Evolutionary conservation across 495 filamentous ascomycete genomes (phyloP).

Genomic region (Xylaria castorea): DNA sequence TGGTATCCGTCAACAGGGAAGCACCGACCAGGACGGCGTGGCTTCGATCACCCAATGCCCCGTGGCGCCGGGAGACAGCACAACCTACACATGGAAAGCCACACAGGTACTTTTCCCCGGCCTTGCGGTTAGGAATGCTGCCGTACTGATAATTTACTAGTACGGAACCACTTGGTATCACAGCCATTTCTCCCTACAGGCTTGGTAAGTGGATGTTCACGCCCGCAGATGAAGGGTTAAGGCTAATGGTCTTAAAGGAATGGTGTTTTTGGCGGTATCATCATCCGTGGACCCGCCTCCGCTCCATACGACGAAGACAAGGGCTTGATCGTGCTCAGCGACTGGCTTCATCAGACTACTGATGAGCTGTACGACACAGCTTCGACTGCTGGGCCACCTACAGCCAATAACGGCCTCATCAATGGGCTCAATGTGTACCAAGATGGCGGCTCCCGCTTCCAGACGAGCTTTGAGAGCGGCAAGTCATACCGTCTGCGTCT

Average conservation of each 20-base stretch:
- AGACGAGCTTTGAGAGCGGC: constrained; percentile 50
- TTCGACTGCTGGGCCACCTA: constrained; percentile 47
- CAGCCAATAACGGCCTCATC: constrained; percentile 55
- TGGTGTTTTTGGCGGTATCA: constrained; percentile 56
- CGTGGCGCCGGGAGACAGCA: constrained; percentile 50
- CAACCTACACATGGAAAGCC: constrained; percentile 61
- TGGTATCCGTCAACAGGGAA: constrained; percentile 48
- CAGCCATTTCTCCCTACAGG: constrained; percentile 64
- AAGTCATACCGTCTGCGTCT: constrained; percentile 60
- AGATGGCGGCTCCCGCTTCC: constrained; percentile 46
- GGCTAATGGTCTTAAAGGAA: constrained; percentile 34
- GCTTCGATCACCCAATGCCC: constrained; percentile 58
- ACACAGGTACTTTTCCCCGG: constrained; percentile 37
- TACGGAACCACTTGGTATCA: constrained; percentile 73
- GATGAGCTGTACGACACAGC: constrained; percentile 46
- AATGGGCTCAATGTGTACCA: constrained; percentile 57
- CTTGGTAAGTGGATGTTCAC: constrained; percentile 34
- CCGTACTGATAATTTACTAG: constrained; percentile 27
- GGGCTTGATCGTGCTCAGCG: constrained; percentile 55
- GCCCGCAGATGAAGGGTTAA: not conserved
- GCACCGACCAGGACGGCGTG: constrained; percentile 50
- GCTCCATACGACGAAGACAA: constrained; percentile 60
- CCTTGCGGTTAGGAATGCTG: not conserved
- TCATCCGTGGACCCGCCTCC: constrained; percentile 57
- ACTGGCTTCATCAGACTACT: constrained; percentile 54